Evolutionary conservation across 305 asterid genomes (phyloP).

Genomic region (Nicotiana rustica): DNA sequence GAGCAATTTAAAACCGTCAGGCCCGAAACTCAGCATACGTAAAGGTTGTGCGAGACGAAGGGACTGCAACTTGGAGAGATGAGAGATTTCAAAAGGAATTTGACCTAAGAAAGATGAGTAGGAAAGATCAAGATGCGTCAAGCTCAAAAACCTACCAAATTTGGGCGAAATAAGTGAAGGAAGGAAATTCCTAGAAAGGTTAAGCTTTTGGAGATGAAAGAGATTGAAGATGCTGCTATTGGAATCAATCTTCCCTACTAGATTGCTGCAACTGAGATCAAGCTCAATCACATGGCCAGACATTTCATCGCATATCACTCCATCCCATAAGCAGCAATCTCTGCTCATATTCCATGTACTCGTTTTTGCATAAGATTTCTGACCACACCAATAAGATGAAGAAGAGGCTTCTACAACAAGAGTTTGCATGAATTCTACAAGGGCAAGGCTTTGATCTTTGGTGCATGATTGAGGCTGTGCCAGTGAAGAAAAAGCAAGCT

Average conservation of each 20-base stretch:
- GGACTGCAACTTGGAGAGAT: neutral
- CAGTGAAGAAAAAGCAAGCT: neutral
- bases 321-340: conserved; percentile 39
- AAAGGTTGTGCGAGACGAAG: conserved; percentile 9
- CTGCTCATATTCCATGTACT: conserved; percentile 22
- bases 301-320: conserved; percentile 24
- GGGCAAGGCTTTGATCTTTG: neutral
- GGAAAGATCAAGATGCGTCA: conserved; percentile 30
- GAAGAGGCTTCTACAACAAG: neutral
- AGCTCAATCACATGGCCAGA: conserved; percentile 31
- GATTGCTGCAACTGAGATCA: conserved; percentile 31
- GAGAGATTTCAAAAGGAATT: conserved; percentile 26
- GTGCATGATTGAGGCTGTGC: neutral
- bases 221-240: conserved; percentile 27
- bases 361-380: conserved; percentile 8
- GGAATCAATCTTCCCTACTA: neutral
- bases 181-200: conserved; percentile 25
- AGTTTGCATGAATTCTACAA: neutral
- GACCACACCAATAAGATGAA: no score
- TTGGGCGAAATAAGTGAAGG: neutral
- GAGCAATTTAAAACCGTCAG: conserved; percentile 32
- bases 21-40: neutral
- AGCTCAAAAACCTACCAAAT: conserved; percentile 1
- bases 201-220: conserved; percentile 18
- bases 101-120: neutral